A percentile compares a stretch with the other conserved stretches of the same genome.
These are phyloP conservation scores for Epichloe sp. DNA, from an alignment of 2,329 filamentous ascomycete species.

Conservation along the genomic window DNA sequence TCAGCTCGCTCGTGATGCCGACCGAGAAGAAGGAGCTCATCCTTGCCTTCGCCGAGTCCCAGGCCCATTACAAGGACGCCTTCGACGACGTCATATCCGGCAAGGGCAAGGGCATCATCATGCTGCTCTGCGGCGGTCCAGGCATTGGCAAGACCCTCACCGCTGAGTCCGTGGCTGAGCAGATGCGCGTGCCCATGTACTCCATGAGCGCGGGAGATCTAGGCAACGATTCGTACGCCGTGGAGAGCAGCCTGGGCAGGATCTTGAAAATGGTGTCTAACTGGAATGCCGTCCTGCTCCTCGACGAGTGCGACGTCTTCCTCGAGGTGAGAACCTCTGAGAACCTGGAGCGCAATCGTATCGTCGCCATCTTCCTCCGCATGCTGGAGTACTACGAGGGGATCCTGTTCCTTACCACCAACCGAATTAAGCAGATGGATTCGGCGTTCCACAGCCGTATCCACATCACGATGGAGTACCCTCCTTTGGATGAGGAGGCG, in stretches of 20 bases:
- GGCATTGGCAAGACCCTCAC: conserved; percentile 39
- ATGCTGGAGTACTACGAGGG: conserved; percentile 35
- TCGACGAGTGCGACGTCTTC: conserved; percentile 29
- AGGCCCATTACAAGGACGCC: conserved; percentile 25
- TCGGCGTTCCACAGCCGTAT: conserved; percentile 34
- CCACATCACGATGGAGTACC: conserved; percentile 35
- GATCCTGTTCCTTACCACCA: conserved; percentile 36
- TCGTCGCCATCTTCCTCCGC: conserved; percentile 27
- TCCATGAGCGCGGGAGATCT: conserved; percentile 53
- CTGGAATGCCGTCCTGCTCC: conserved; percentile 27
- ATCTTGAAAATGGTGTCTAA: conserved; percentile 52
- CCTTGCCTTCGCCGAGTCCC: conserved; percentile 34
- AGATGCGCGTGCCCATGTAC: conserved; percentile 35
- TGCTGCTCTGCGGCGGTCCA: conserved; percentile 33
- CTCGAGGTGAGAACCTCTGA: conserved; percentile 24
- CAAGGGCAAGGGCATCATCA: conserved; percentile 38
- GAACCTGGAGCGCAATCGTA: conserved; percentile 20
- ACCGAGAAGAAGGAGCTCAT: conserved; percentile 37
- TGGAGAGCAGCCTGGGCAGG: conserved; percentile 45
- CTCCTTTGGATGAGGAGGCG: conserved; percentile 23
- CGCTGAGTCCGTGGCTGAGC: conserved; percentile 36
- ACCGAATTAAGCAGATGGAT: conserved; percentile 32
- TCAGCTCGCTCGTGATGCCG: conserved; percentile 35
- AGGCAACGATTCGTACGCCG: conserved; percentile 48
- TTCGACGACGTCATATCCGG: conserved; percentile 41